Conservation (phyloP, 2,329 filamentous ascomycete genomes). For the Colletotrichum sp. region DNA sequence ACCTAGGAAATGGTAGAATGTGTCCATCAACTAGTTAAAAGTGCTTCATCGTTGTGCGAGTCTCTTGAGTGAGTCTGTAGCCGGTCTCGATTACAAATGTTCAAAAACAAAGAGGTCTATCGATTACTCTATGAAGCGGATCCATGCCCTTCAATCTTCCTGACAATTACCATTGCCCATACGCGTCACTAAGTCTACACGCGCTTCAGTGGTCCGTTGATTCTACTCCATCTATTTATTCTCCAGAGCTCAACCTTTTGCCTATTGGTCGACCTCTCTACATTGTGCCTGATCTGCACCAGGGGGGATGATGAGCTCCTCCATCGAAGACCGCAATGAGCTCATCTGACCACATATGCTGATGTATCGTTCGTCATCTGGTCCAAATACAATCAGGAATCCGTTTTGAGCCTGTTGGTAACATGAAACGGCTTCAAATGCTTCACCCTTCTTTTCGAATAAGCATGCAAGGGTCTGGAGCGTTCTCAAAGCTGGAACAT, state of each 20-base stretch:
- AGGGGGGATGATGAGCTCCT: background rate
- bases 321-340: background rate
- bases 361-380: background rate
- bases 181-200: background rate
- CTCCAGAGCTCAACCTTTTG: background rate
- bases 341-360: background rate
- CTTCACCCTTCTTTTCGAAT: background rate
- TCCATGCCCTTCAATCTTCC: background rate
- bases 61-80: background rate
- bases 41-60: background rate
- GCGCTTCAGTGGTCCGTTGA: background rate
- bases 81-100: background rate
- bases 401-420: background rate
- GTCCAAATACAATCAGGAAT: background rate
- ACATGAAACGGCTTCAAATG: background rate
- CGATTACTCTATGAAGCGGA: background rate
- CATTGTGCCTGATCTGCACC: background rate
- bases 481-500: background rate
- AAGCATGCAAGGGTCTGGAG: background rate
- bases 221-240: background rate
- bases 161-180: background rate
- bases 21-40: no score
- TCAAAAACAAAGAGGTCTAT: background rate
- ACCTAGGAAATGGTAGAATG: no score
- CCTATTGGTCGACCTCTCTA: background rate